Evolutionary conservation across 345 rosid genomes (phyloP).

Genomic region (Euclidium syriacum): DNA sequence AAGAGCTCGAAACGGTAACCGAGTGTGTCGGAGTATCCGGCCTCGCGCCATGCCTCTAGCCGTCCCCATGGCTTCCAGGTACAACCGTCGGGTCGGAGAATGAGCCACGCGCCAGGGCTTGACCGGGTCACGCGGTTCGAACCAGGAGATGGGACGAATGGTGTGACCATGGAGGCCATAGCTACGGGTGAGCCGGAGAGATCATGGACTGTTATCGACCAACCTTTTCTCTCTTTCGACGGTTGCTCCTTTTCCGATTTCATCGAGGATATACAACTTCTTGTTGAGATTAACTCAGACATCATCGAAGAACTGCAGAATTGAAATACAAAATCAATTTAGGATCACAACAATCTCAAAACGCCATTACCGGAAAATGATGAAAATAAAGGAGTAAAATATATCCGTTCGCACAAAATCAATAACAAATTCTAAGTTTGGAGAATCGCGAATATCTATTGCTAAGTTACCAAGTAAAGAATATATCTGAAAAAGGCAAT

Average conservation of each 20-base stretch:
- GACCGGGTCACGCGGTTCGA: constrained; percentile 73
- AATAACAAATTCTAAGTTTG: not conserved
- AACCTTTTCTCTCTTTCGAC: constrained; percentile 77
- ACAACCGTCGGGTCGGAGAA: constrained; percentile 69
- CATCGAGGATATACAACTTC: constrained; percentile 50
- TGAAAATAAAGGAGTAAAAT: not conserved
- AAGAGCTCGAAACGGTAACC: constrained; percentile 79
- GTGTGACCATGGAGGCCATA: constrained; percentile 97
- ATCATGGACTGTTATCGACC: constrained; percentile 91
- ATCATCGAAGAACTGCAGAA: constrained; percentile 53
- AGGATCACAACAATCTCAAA: not conserved
- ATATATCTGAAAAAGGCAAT: constrained; percentile 23
- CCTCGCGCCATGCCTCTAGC: constrained; percentile 86
- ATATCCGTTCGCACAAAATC: not conserved
- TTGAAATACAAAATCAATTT: not conserved
- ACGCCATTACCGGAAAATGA: not conserved
- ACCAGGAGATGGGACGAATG: constrained; percentile 89
- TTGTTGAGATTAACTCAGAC: constrained; percentile 28
- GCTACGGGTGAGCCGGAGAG: constrained; percentile 97
- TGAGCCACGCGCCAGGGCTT: constrained; percentile 94
- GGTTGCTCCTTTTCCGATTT: constrained; percentile 51
- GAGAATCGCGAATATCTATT: not conserved
- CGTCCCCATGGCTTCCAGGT: constrained; percentile 99
- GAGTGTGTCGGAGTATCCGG: constrained; percentile 43
- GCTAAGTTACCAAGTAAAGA: constrained; percentile 3